Evolutionary conservation across 495 filamentous ascomycete species (phyloP).

Genomic region (Penicillium soppii): DNA sequence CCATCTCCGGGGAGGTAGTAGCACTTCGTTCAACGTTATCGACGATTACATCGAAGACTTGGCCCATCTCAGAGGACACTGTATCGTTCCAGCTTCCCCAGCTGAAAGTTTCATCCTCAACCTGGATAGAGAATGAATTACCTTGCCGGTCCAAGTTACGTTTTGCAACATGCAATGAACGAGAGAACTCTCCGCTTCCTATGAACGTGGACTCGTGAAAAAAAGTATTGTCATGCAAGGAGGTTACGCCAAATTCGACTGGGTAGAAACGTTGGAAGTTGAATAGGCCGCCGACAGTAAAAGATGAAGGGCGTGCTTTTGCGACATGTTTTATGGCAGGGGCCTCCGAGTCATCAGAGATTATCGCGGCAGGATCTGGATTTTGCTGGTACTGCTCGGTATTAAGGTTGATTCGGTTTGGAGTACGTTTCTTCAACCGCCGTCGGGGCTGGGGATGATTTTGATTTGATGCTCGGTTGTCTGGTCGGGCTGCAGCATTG

Average conservation of each 20-base stretch:
- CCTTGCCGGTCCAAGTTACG: slow-evolving; percentile 33
- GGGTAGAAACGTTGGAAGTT: slow-evolving; percentile 61
- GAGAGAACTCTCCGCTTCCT: slow-evolving; percentile 65
- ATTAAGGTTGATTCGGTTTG: slow-evolving; percentile 50
- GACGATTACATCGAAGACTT: slow-evolving; percentile 54
- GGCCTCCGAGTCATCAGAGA: slow-evolving; percentile 15
- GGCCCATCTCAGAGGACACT: slow-evolving; percentile 66
- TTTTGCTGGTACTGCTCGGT: slow-evolving; percentile 25
- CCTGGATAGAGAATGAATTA: slow-evolving; percentile 33
- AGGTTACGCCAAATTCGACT: slow-evolving; percentile 69
- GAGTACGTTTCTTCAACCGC: slow-evolving; percentile 48
- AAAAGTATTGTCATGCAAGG: slow-evolving; percentile 64
- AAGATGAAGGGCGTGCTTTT: slow-evolving; percentile 5
- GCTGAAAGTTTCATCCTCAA: slow-evolving; percentile 50
- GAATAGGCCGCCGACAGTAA: slow-evolving; percentile 37
- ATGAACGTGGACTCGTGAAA: slow-evolving; percentile 77
- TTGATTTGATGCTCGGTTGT: neutral
- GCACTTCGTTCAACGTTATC: slow-evolving; percentile 21
- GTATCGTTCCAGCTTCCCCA: slow-evolving; percentile 73
- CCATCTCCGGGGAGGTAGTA: neutral
- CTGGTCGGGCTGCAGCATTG: neutral
- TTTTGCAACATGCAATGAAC: slow-evolving; percentile 40
- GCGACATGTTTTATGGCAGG: neutral
- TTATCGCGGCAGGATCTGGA: slow-evolving; percentile 10
- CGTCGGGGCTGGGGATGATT: slow-evolving; percentile 9